Conservation (phyloP, 371 early-diverging fungal genomes). For the Funneliformis caledonium region DNA sequence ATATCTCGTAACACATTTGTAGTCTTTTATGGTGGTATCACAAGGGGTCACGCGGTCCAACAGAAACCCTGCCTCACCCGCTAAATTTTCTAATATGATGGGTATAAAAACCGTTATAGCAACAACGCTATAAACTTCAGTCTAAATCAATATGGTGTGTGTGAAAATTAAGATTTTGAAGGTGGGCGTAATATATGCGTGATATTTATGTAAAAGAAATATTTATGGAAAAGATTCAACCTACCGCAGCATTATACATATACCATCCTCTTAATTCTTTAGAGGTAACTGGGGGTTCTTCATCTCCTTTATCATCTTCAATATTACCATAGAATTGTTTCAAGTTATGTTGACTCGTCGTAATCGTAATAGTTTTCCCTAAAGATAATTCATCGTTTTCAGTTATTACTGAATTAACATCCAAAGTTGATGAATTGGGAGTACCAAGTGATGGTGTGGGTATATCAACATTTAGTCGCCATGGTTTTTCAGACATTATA, state of each 20-base stretch:
- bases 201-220: too few relatives aligned
- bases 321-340: not conserved
- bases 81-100: conserved; percentile 53
- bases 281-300: conserved; percentile 11
- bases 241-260: conserved; percentile 21
- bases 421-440: not conserved
- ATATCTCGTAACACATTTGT: conserved; percentile 54
- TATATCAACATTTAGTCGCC: not conserved
- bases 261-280: conserved; percentile 28
- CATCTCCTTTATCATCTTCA: not conserved
- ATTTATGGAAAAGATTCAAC: not conserved
- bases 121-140: conserved; percentile 49
- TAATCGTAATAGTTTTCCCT: not conserved
- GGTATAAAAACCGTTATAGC: conserved; percentile 52
- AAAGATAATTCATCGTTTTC: not conserved
- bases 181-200: not conserved
- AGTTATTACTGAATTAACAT: not conserved
- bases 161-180: not conserved
- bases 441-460: not conserved
- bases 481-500: not conserved
- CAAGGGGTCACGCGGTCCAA: conserved; percentile 3
- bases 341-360: too few relatives aligned
- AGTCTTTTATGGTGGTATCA: conserved; percentile 22
- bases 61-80: conserved; percentile 45
- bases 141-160: conserved; percentile 34